phyloP scores from a whole-genome alignment of 139 green algal genomes.

The Asterochloris erici region DNA sequence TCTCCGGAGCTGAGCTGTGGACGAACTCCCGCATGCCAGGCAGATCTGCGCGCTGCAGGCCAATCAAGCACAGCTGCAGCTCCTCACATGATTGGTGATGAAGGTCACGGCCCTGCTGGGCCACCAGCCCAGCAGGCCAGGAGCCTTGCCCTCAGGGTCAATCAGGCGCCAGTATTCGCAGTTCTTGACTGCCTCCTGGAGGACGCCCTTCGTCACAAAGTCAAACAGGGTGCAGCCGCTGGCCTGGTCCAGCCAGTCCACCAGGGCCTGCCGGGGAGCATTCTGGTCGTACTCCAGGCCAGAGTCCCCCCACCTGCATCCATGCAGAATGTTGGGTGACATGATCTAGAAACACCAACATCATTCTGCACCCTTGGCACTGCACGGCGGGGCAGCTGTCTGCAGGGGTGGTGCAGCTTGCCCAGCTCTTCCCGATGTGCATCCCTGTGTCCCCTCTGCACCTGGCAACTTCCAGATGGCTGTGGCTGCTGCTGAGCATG shows the following conservation, averaged over 20 bases:
- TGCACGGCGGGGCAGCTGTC: too few relatives aligned
- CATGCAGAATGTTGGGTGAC: not conserved
- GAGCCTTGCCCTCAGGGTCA: conserved; percentile 60
- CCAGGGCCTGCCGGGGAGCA: conserved; percentile 29
- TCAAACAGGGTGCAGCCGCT: conserved; percentile 85
- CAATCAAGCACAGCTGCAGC: not conserved
- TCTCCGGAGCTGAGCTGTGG: not conserved
- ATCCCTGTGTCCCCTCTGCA: too few relatives aligned
- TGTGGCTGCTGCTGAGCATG: too few relatives aligned
- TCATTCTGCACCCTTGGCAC: too few relatives aligned
- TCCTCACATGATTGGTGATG: conserved; percentile 56
- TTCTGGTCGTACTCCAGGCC: conserved; percentile 59
- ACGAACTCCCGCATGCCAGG: not conserved
- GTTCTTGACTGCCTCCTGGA: conserved; percentile 81
- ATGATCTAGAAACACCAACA: too few relatives aligned
- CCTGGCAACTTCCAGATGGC: too few relatives aligned
- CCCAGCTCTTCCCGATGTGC: too few relatives aligned
- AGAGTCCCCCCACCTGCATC: conserved; percentile 19
- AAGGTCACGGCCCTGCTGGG: conserved; percentile 71
- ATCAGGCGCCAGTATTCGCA: conserved; percentile 88
- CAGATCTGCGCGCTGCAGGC: not conserved
- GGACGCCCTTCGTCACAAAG: conserved; percentile 90
- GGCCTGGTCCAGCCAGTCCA: conserved; percentile 81
- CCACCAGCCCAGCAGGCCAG: conserved; percentile 63
- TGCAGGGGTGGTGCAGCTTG: too few relatives aligned